Evolutionary conservation across 768 basidiomycete species (phyloP).

Genomic region (Boletus rex-veris): DNA sequence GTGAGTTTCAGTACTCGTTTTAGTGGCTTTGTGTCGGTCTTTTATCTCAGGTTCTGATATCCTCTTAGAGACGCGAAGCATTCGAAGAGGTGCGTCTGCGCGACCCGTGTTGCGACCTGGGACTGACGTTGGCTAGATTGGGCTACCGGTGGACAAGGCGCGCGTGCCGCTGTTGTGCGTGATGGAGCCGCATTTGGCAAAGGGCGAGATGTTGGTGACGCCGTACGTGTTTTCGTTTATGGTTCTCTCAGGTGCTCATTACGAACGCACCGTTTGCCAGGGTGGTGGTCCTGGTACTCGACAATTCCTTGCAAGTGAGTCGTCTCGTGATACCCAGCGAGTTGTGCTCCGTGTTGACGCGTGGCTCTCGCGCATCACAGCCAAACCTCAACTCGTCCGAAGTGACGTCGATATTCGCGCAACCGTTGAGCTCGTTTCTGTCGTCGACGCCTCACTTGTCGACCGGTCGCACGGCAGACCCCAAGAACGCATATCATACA

Average conservation of each 20-base stretch:
- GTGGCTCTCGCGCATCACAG: constrained; percentile 32
- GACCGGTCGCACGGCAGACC: constrained; percentile 51
- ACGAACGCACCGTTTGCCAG: constrained; percentile 36
- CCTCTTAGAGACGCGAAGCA: constrained; percentile 71
- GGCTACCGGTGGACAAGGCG: constrained; percentile 66
- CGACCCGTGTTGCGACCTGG: neutral
- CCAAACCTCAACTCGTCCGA: constrained; percentile 78
- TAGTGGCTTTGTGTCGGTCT: too few species aligned
- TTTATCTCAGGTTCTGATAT: neutral
- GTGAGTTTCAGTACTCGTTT: constrained; percentile 36
- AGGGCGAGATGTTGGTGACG: constrained; percentile 70
- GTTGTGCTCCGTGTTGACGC: too few species aligned
- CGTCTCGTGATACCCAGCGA: neutral
- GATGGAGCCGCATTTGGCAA: constrained; percentile 75
- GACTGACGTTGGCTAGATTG: constrained; percentile 51
- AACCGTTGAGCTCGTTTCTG: constrained; percentile 75
- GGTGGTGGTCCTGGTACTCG: constrained; percentile 81
- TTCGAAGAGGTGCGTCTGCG: constrained; percentile 71
- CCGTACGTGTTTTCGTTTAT: constrained; percentile 56
- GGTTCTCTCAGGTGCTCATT: neutral
- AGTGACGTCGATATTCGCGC: constrained; percentile 80
- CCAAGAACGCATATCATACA: constrained; percentile 54
- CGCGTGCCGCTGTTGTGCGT: constrained; percentile 75
- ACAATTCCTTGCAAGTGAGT: constrained; percentile 65
- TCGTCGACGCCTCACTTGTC: constrained; percentile 56